Conservation (phyloP, 2,329 filamentous ascomycete species). For the Colletotrichum sp. region DNA sequence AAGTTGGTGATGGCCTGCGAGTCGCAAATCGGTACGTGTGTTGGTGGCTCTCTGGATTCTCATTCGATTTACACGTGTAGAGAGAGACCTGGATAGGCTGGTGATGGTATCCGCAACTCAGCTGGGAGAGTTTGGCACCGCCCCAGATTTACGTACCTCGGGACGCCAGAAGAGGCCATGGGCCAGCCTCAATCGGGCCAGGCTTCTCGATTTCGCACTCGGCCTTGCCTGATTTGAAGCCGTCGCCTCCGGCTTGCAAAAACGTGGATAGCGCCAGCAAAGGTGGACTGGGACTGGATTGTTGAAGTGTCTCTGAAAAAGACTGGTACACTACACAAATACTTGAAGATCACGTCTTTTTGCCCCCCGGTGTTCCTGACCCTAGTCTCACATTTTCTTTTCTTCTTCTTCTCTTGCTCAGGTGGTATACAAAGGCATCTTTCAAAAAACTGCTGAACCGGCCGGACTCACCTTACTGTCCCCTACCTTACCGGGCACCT, state of each 20-base stretch:
- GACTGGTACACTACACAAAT: not conserved
- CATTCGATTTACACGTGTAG: not conserved
- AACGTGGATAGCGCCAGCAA: not conserved
- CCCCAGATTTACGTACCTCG: not conserved
- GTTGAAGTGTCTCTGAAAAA: not conserved
- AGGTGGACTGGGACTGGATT: not conserved
- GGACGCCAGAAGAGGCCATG: not conserved
- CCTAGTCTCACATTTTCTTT: not conserved
- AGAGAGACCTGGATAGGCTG: not conserved
- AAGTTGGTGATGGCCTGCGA: not conserved
- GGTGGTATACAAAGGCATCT: not conserved
- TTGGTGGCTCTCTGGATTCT: not conserved
- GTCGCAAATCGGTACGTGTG: not conserved
- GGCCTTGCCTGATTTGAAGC: not conserved
- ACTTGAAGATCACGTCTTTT: not conserved
- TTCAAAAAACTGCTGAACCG: not conserved
- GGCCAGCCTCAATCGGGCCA: not conserved
- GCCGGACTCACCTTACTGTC: not conserved
- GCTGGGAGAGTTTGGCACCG: conserved; percentile 10
- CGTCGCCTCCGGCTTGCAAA: not conserved
- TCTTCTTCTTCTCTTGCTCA: not conserved
- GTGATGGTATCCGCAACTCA: not conserved
- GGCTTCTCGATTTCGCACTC: not conserved
- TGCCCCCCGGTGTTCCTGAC: not conserved
- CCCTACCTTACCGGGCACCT: not conserved